Evolutionary conservation across 192 early-diverging fungal species (phyloP).

Genomic region (Coemansia sp.): DNA sequence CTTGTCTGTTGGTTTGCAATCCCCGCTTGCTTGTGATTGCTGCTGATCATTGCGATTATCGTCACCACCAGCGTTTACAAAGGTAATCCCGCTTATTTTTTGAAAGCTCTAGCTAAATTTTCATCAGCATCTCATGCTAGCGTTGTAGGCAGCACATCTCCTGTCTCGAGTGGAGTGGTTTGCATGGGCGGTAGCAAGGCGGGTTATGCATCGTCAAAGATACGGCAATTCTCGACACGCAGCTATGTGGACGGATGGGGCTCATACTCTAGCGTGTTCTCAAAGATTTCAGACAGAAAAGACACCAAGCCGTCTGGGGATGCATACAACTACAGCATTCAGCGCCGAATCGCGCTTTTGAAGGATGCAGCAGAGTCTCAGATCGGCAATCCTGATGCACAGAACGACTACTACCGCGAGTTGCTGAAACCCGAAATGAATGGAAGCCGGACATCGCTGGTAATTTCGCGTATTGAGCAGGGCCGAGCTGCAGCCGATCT

Average conservation of each 20-base stretch:
- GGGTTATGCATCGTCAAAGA: not conserved
- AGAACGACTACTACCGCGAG: slow-evolving; percentile 48
- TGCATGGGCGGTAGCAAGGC: slow-evolving; percentile 1
- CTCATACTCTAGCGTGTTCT: slow-evolving; percentile 25
- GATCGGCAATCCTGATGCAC: slow-evolving; percentile 16
- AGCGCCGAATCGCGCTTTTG: slow-evolving; percentile 27
- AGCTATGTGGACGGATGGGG: slow-evolving; percentile 33
- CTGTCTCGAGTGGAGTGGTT: not conserved
- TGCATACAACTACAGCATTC: slow-evolving; percentile 27
- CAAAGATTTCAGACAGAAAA: not conserved
- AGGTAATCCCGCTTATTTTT: too few relatives aligned
- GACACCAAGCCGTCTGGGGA: not conserved
- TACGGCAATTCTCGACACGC: slow-evolving; percentile 36
- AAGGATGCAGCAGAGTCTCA: slow-evolving; percentile 36
- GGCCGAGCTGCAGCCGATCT: slow-evolving; percentile 34
- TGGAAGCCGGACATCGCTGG: slow-evolving; percentile 32
- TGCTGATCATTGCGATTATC: too few relatives aligned
- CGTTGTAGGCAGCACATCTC: too few relatives aligned
- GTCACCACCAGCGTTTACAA: too few relatives aligned
- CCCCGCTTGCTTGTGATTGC: too few relatives aligned
- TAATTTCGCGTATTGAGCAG: slow-evolving; percentile 46
- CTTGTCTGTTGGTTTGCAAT: too few relatives aligned
- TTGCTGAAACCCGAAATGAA: slow-evolving; percentile 35
- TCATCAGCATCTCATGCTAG: too few relatives aligned
- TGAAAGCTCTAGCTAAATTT: too few relatives aligned